phyloP scores from a whole-genome alignment of 1,139 yeast genomes.

The Blastobotrys illinoisensis region DNA sequence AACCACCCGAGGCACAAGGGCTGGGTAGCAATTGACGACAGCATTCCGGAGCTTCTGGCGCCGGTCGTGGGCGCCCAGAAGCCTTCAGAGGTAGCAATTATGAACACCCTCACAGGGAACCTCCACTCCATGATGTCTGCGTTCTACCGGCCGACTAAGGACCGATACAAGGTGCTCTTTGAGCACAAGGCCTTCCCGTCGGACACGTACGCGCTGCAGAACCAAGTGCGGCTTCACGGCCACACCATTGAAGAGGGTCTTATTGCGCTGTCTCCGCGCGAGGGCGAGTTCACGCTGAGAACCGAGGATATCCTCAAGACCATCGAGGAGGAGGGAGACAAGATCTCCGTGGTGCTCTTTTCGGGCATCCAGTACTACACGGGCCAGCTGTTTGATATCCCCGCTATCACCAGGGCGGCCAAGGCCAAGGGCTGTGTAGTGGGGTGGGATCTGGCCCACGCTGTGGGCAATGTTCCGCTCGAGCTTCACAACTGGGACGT shows the following conservation, averaged over 20 bases:
- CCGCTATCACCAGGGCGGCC: constrained; percentile 56
- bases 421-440: constrained; percentile 53
- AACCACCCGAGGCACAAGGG: constrained; percentile 45
- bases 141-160: constrained; percentile 64
- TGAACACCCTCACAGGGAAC: constrained; percentile 83
- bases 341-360: constrained; percentile 67
- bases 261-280: constrained; percentile 55
- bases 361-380: constrained; percentile 92
- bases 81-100: constrained; percentile 66
- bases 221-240: constrained; percentile 64
- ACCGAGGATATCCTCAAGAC: constrained; percentile 57
- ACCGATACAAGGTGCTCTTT: constrained; percentile 64
- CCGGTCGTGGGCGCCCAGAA: constrained; percentile 69
- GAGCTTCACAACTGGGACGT: constrained; percentile 80
- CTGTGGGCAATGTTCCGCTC: constrained; percentile 79
- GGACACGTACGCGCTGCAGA: constrained; percentile 79
- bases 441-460: constrained; percentile 97
- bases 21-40: constrained; percentile 84
- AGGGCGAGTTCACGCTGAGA: constrained; percentile 50
- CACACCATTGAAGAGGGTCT: constrained; percentile 52
- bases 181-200: constrained; percentile 90
- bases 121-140: constrained; percentile 67
- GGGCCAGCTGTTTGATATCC: constrained; percentile 79
- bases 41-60: constrained; percentile 62
- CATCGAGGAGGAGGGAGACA: constrained; percentile 55